Base-by-base conservation (phyloP, 1,284 basidiomycete genomes). In the Rhodotorula glutinis region DNA sequence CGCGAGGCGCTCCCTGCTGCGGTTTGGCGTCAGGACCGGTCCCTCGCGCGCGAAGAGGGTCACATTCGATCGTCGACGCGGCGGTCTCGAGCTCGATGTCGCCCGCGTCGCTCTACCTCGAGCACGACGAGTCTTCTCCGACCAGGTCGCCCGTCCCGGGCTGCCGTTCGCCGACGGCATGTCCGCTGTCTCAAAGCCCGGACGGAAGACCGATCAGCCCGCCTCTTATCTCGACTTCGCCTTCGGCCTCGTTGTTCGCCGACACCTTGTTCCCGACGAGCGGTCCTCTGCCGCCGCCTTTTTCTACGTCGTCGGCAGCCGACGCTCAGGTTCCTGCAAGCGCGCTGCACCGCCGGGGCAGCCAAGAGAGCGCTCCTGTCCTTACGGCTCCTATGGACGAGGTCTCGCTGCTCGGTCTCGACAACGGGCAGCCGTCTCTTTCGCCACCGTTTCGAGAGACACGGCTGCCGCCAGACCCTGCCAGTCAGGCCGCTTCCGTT, bases 211-310 rank as follows among this genome's bases (percentile, higher is more conserved):
- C 21, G 33, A 41, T 40, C 23, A 43, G 40, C 11, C 23, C 11
- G 27, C 56, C 56, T 43, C 13, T 38, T 1, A 56, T 46, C 17
- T 53, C 63, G 19, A 58, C 63, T n/a, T 53, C 47, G 7, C n/a
- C 49, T 25, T 13, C 40, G 1, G 2, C 29, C 11, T 16, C 30
- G 4, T 11, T 53, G 3, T 41, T 29, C 2, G 41, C 56, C 13
- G 60, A 66, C n/a, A 25, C 65, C 23, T 30, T 66, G 9, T 64
- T 64, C 53, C 63, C 63, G 25, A 44, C 33, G 17, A 56, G 57
- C 38, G 63, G 57, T 8, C 30, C 57, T 19, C 57, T 64, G 1
- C 63, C 63, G 2, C 25, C 57, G 2, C 63, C 51, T 17, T 25
- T 23, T 16, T 16, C 23, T 23, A 3, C 46, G 44, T 23, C 44